These are phyloP conservation scores for Kwoniella botswanensis DNA, from an alignment of 768 basidiomycete genomes.

Conservation along the genomic window DNA sequence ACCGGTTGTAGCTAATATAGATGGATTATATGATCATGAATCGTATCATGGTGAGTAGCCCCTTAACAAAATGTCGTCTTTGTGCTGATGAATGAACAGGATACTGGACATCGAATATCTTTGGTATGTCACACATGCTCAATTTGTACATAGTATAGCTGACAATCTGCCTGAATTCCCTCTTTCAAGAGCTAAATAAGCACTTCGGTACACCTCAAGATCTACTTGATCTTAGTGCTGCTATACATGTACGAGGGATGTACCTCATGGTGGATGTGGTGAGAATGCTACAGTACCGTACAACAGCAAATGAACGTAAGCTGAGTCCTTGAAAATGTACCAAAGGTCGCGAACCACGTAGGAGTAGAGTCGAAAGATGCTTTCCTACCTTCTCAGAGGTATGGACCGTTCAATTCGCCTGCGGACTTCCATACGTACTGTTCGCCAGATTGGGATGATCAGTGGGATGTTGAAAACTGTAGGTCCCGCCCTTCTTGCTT, in stretches of 20 bases:
- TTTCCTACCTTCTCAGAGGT: slow-evolving; percentile 61
- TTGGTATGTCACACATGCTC: slow-evolving; percentile 21
- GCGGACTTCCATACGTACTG: slow-evolving; percentile 74
- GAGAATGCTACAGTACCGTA: background rate
- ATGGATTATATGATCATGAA: slow-evolving; percentile 37
- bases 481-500: slow-evolving; percentile 9
- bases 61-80: background rate
- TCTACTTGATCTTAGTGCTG: slow-evolving; percentile 49
- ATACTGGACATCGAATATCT: slow-evolving; percentile 54
- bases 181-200: slow-evolving; percentile 46
- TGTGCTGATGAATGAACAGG: slow-evolving; percentile 24
- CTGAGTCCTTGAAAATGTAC: background rate
- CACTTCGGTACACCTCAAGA: slow-evolving; percentile 55
- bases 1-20: slow-evolving; percentile 57
- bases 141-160: background rate
- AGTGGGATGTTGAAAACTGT: slow-evolving; percentile 72
- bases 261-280: slow-evolving; percentile 59
- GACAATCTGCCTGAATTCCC: background rate
- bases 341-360: slow-evolving; percentile 77
- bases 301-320: background rate
- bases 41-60: slow-evolving; percentile 54
- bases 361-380: slow-evolving; percentile 67
- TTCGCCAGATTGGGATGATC: slow-evolving; percentile 70
- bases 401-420: slow-evolving; percentile 57
- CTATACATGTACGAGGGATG: slow-evolving; percentile 56